Conservation (phyloP, 805 yeast species). For the Middelhovenomyces tepae region DNA sequence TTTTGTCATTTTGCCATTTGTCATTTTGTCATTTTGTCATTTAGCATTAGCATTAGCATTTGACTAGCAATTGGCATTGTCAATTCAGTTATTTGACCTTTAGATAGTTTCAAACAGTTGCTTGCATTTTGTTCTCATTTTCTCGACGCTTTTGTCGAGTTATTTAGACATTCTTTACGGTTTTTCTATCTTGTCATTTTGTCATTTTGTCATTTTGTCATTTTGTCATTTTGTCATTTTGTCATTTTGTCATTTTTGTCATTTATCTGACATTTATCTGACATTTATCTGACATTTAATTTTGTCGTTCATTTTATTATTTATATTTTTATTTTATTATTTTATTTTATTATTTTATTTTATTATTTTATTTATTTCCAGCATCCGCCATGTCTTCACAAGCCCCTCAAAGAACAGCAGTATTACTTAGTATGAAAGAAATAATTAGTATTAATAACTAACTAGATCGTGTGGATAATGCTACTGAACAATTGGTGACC, state of each 20-base stretch:
- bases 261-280: constrained; percentile 1
- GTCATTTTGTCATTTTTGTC: background rate
- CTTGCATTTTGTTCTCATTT: too few relatives aligned
- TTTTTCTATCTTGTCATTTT: too few relatives aligned
- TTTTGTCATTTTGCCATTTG: too few relatives aligned
- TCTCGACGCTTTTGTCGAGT: too few relatives aligned
- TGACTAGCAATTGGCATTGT: too few relatives aligned
- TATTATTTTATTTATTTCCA: constrained; percentile 10
- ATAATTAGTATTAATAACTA: background rate
- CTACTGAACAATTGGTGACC: constrained; percentile 19
- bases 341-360: constrained; percentile 2
- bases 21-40: too few relatives aligned
- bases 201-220: constrained; percentile 5
- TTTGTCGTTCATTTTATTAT: background rate
- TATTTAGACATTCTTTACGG: too few relatives aligned
- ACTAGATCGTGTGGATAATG: constrained; percentile 20
- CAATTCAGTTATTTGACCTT: too few relatives aligned
- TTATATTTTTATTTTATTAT: background rate
- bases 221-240: constrained; percentile 3
- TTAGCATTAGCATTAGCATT: too few relatives aligned
- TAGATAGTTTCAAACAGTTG: too few relatives aligned
- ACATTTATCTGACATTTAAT: background rate
- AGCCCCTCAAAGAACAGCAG: constrained; percentile 17
- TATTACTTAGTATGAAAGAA: constrained; percentile 13
- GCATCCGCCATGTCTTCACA: constrained; percentile 10